Conservation (phyloP, 163 green algal species). For the Chloromonas sp. region DNA sequence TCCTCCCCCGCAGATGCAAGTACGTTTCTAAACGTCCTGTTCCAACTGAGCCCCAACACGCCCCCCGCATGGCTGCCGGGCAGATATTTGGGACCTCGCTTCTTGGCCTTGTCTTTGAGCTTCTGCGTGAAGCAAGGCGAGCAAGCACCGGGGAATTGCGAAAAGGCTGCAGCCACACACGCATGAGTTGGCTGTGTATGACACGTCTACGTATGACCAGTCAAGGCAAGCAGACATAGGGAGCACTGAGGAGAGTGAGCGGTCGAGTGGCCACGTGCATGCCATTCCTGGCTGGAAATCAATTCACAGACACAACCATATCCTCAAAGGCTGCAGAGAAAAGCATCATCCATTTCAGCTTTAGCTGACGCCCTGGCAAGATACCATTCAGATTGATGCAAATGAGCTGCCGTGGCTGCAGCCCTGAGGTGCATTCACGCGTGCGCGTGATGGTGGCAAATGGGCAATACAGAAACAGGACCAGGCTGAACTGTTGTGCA, state of each 20-base stretch:
- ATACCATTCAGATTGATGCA: too few species aligned
- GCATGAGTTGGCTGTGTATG: too few species aligned
- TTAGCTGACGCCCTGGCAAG: too few species aligned
- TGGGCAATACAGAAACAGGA: neutral
- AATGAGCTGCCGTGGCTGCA: too few species aligned
- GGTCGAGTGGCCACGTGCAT: neutral
- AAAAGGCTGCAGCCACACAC: too few species aligned
- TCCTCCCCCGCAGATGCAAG: slow-evolving; percentile 84
- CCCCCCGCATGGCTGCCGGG: slow-evolving; percentile 80
- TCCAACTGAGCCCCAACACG: slow-evolving; percentile 88
- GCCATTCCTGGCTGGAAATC: neutral
- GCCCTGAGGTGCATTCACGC: too few species aligned
- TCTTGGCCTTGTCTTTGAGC: slow-evolving; percentile 37
- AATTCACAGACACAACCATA: too few species aligned
- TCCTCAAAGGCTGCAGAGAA: too few species aligned
- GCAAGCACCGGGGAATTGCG: too few species aligned
- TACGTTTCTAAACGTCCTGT: slow-evolving; percentile 81
- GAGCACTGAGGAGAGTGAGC: too few species aligned
- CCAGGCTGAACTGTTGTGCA: neutral
- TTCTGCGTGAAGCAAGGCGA: neutral
- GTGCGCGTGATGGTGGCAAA: too few species aligned
- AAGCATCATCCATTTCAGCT: too few species aligned
- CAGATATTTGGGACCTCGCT: slow-evolving; percentile 40
- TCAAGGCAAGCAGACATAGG: neutral
- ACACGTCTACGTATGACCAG: neutral